Evolutionary conservation across 352 stramenopile genomes (phyloP).

Genomic region (Phytophthora citricola): DNA sequence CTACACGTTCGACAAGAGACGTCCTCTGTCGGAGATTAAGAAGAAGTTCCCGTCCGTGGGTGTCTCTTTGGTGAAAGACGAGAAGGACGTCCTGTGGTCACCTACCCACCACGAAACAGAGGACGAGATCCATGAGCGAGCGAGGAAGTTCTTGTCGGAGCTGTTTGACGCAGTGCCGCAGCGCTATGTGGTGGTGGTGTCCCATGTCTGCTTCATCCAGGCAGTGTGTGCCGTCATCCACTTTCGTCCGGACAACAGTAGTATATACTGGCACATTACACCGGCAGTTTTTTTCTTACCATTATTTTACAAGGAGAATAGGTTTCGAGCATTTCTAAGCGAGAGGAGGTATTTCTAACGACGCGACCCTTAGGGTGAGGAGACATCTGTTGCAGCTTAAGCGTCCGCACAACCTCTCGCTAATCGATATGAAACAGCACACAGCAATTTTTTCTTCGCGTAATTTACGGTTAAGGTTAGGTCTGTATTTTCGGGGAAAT

Average conservation of each 20-base stretch:
- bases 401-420: too few relatives aligned
- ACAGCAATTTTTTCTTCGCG: too few relatives aligned
- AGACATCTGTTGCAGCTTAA: too few relatives aligned
- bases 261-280: too few relatives aligned
- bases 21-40: constrained; percentile 45
- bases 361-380: too few relatives aligned
- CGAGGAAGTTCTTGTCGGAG: constrained; percentile 50
- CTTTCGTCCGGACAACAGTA: constrained; percentile 25
- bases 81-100: constrained; percentile 63
- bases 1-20: constrained; percentile 74
- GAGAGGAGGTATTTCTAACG: too few relatives aligned
- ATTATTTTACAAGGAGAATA: too few relatives aligned
- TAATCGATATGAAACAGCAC: too few relatives aligned
- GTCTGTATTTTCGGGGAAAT: too few relatives aligned
- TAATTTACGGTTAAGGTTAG: too few relatives aligned
- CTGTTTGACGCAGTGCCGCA: constrained; percentile 58
- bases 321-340: too few relatives aligned
- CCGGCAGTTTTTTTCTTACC: too few relatives aligned
- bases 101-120: constrained; percentile 63
- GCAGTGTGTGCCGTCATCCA: constrained; percentile 54
- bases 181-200: constrained; percentile 63
- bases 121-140: constrained; percentile 58
- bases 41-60: constrained; percentile 68
- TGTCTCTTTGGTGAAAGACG: constrained; percentile 56
- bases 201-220: constrained; percentile 73